Percentiles rank a stretch among this genome's conserved stretches.
Conservation (phyloP, 108 stramenopile species). For the Skeletonema tropicum region DNA sequence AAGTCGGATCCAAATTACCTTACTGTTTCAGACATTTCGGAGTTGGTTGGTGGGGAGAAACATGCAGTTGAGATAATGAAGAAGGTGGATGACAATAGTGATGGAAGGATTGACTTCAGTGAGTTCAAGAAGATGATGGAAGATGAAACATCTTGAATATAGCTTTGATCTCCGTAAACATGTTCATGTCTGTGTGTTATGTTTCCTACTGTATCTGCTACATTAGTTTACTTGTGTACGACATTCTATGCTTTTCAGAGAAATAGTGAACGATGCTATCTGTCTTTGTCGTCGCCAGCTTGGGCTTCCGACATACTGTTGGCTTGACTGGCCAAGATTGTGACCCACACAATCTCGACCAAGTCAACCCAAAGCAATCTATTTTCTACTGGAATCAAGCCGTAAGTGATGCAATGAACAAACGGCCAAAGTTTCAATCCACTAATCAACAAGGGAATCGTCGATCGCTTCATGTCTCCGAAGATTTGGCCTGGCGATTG, state of each 20-base stretch:
- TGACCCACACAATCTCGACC: slow-evolving; percentile 92
- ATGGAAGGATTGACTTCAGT: slow-evolving; percentile 85
- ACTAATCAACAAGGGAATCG: slow-evolving; percentile 69
- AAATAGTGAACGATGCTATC: not conserved
- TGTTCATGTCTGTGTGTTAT: not conserved
- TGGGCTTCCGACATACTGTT: not conserved
- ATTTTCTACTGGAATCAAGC: slow-evolving; percentile 76
- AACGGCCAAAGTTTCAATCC: slow-evolving; percentile 91
- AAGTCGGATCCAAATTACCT: slow-evolving; percentile 67
- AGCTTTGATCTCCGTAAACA: not conserved
- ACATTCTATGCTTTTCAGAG: not conserved
- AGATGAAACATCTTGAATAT: slow-evolving; percentile 11
- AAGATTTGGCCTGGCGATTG: slow-evolving; percentile 54
- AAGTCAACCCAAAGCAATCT: slow-evolving; percentile 88
- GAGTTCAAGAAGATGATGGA: slow-evolving; percentile 70
- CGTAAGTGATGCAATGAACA: slow-evolving; percentile 83
- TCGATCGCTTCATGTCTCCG: slow-evolving; percentile 72
- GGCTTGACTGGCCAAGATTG: slow-evolving; percentile 72
- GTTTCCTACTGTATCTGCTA: not conserved
- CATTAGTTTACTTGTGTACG: not conserved
- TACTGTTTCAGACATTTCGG: slow-evolving; percentile 74
- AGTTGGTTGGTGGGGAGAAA: slow-evolving; percentile 78
- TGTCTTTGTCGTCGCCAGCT: not conserved
- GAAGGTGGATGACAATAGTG: slow-evolving; percentile 76
- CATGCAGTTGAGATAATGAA: slow-evolving; percentile 86